phyloP scores from a whole-genome alignment of 1,284 basidiomycete genomes.

The Leucoagaricus sp. region DNA sequence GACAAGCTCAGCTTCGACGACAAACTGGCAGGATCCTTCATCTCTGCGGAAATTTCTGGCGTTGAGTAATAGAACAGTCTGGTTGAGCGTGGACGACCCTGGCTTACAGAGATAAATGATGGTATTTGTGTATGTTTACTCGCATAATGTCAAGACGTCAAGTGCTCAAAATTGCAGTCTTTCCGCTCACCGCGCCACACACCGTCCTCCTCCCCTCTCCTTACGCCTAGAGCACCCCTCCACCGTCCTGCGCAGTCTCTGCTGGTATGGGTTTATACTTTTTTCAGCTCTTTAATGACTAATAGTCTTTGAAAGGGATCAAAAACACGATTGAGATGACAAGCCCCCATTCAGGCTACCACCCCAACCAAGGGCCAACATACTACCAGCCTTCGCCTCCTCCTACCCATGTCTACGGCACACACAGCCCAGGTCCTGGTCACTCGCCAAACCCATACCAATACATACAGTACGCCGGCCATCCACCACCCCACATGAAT shows the following conservation, averaged over 20 bases:
- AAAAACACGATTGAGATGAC: slow-evolving; percentile 22
- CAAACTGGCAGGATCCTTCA: too few species aligned
- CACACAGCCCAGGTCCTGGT: slow-evolving; percentile 28
- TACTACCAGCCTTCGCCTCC: slow-evolving; percentile 33
- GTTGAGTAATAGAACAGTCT: not conserved
- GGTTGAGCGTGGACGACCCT: not conserved
- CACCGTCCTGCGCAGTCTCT: not conserved
- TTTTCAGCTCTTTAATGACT: not conserved
- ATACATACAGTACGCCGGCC: slow-evolving; percentile 18
- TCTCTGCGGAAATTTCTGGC: too few species aligned
- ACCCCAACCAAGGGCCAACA: slow-evolving; percentile 29
- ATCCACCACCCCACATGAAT: slow-evolving; percentile 24
- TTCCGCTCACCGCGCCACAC: not conserved
- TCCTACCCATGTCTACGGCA: slow-evolving; percentile 31
- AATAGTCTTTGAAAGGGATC: not conserved
- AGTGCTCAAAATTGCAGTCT: not conserved
- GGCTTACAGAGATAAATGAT: not conserved
- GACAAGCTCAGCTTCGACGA: too few species aligned
- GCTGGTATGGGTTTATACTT: not conserved
- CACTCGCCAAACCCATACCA: slow-evolving; percentile 28
- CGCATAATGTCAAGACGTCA: not conserved
- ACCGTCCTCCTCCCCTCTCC: not conserved
- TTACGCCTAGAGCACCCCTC: not conserved
- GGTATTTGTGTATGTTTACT: not conserved
- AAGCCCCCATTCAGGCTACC: slow-evolving; percentile 31